These are phyloP conservation scores for Malassezia psittaci DNA, from an alignment of 1,284 basidiomycete genomes.

Conservation along the genomic window DNA sequence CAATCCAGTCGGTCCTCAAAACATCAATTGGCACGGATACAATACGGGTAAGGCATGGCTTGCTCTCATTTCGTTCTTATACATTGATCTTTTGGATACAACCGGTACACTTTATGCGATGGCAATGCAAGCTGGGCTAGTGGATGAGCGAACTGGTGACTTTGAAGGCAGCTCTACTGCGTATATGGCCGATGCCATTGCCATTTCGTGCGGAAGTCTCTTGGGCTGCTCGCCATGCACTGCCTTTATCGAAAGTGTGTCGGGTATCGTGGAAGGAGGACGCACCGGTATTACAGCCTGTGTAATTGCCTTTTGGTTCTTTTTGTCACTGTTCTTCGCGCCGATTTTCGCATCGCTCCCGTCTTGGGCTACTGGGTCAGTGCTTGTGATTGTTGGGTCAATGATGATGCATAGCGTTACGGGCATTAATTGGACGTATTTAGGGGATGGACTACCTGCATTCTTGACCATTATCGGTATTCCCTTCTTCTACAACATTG, in stretches of 20 bases:
- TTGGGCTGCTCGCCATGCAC: conserved; percentile 79
- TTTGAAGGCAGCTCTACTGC: conserved; percentile 77
- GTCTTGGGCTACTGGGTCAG: conserved; percentile 76
- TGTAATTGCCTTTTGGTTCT: conserved; percentile 66
- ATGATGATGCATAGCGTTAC: conserved; percentile 78
- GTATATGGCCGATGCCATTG: conserved; percentile 60
- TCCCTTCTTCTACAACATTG: conserved; percentile 57
- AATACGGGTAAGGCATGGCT: conserved; percentile 71
- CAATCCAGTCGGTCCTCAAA: conserved; percentile 51
- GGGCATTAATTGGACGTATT: conserved; percentile 78
- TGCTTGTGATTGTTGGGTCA: conserved; percentile 73
- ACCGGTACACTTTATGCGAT: conserved; percentile 76
- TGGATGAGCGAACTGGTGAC: conserved; percentile 71
- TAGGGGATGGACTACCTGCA: conserved; percentile 65
- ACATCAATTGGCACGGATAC: conserved; percentile 53
- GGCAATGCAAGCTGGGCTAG: conserved; percentile 81
- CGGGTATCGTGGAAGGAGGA: conserved; percentile 61
- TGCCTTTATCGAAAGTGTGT: conserved; percentile 69
- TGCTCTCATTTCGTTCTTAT: conserved; percentile 69
- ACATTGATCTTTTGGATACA: conserved; percentile 58
- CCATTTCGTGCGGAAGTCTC: conserved; percentile 68
- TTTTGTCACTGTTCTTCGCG: conserved; percentile 76
- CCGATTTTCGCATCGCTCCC: conserved; percentile 82
- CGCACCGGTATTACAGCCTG: conserved; percentile 76
- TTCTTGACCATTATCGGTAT: conserved; percentile 27